Percentiles rank a stretch among this genome's conserved stretches.
Conservation (phyloP, 2,329 filamentous ascomycete species). For the Pyrenophora teres region DNA sequence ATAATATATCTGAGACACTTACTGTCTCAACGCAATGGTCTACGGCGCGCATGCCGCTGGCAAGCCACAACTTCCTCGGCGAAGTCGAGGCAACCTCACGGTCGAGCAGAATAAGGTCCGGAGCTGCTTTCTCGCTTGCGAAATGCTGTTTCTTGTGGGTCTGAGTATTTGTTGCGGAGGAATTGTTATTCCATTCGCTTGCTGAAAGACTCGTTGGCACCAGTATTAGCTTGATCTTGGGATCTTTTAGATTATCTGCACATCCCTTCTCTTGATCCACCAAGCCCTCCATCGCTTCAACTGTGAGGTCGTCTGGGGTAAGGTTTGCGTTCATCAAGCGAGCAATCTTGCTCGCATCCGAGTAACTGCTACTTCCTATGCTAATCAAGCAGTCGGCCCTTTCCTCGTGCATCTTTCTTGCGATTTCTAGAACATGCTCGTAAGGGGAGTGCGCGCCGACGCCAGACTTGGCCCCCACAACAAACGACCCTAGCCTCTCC, state of each 20-base stretch:
- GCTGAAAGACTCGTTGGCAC: slow-evolving; percentile 32
- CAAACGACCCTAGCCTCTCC: slow-evolving; percentile 17
- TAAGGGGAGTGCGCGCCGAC: slow-evolving; percentile 33
- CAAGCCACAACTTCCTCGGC: slow-evolving; percentile 32
- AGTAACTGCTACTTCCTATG: slow-evolving; percentile 32
- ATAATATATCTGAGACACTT: not conserved
- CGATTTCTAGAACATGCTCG: slow-evolving; percentile 27
- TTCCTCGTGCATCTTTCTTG: slow-evolving; percentile 19
- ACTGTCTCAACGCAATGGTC: slow-evolving; percentile 39
- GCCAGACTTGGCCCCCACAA: slow-evolving; percentile 27
- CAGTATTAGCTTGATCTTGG: slow-evolving; percentile 24
- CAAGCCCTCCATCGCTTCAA: slow-evolving; percentile 27
- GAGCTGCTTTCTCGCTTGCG: slow-evolving; percentile 18
- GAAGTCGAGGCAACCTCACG: slow-evolving; percentile 32
- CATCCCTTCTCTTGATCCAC: slow-evolving; percentile 26
- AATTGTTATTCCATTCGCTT: slow-evolving; percentile 32
- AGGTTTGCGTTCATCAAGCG: slow-evolving; percentile 28
- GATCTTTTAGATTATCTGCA: slow-evolving; percentile 19
- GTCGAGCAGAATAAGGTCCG: slow-evolving; percentile 29
- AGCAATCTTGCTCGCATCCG: slow-evolving; percentile 37
- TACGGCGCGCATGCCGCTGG: slow-evolving; percentile 34
- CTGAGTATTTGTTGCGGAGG: slow-evolving; percentile 24
- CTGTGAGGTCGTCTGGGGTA: slow-evolving; percentile 13
- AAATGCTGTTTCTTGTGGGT: slow-evolving; percentile 36
- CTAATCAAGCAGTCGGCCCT: slow-evolving; percentile 29